These are phyloP conservation scores for Microsporum ferrugineum DNA, from an alignment of 2,329 filamentous ascomycete genomes.

Conservation along the genomic window DNA sequence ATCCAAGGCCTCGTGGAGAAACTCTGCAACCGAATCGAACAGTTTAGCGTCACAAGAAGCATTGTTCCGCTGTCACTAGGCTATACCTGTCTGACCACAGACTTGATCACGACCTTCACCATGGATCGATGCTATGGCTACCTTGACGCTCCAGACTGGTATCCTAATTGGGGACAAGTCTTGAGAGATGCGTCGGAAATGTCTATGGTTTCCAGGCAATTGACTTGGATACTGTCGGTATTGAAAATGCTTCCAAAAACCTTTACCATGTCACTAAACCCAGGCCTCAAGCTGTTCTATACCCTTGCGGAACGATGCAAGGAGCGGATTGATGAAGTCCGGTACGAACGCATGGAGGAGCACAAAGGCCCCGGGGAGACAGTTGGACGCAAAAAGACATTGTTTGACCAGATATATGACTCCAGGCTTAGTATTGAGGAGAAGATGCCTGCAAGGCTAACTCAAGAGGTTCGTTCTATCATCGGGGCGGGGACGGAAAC, in stretches of 20 bases:
- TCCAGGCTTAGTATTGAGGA: slow-evolving; percentile 29
- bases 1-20: slow-evolving; percentile 16
- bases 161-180: slow-evolving; percentile 21
- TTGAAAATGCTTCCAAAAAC: slow-evolving; percentile 6
- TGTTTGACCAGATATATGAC: slow-evolving; percentile 24
- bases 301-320: slow-evolving; percentile 5
- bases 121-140: slow-evolving; percentile 24
- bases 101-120: slow-evolving; percentile 38
- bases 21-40: slow-evolving; percentile 13
- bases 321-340: slow-evolving; percentile 8
- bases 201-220: slow-evolving; percentile 7
- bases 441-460: slow-evolving; percentile 23
- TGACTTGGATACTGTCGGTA: slow-evolving; percentile 10
- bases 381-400: slow-evolving; percentile 14
- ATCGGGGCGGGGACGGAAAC: slow-evolving; percentile 29
- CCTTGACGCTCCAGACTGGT: slow-evolving; percentile 23
- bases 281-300: slow-evolving; percentile 12
- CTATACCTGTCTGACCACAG: slow-evolving; percentile 25
- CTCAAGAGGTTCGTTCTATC: slow-evolving; percentile 24
- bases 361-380: background rate
- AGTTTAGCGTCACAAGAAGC: slow-evolving; percentile 1
- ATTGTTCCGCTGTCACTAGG: slow-evolving; percentile 13
- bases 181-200: slow-evolving; percentile 11
- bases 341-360: background rate
- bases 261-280: slow-evolving; percentile 8